Evolutionary conservation across 148 eudicot genomes (phyloP), one percentile per base, ranked within the genome.

Genomic region (Amaranthus hypochondriacus): DNA sequence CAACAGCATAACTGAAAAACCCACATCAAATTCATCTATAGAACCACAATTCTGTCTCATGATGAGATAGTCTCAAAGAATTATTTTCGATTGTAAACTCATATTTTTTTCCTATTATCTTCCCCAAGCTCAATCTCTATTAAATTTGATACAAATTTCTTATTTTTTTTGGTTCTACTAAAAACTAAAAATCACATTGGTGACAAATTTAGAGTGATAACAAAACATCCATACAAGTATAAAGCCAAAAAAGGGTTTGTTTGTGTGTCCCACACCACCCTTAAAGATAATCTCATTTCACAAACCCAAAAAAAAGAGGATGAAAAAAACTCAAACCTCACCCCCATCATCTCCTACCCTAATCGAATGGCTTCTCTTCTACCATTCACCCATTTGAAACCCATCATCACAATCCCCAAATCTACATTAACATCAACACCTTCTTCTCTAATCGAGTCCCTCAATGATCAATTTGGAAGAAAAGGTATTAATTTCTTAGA

Each of bases 401-500:
- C 84, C 75, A 79, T 48, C 75, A 79, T 48, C 75, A 81, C 53
- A 75, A 62, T 73, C 52, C 72, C 81, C 72, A 84, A 80, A 58
- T 83, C 92, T 39, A 14, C 87, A 48, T 52, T 79, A 58, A 15
- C 84, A 8, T 18, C 78, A 1, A 48, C 85, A 49, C 68, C 83
- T 3, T 65, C 82, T 62, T 14, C 74, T n/a, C 54, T 55, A 9
- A 11, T 86, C 1, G 88, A 83, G 69, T 81, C 87, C 72, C 89
- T 93, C 44, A 90, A 91, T 10, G 84, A 88, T 55, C 87, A 88
- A 71, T 93, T 88, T 58, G 98, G 92, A 7, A 74, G 97, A 8
- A 93, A 93, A 83, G 98, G 98, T 60, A 86, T 93, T 39, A 84
- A 81, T 44, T 93, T 93, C 70, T 73, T 77, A 4, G 94, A 87